Base-by-base conservation (phyloP, 495 filamentous ascomycete species). In the Lophiostoma macrostomum region DNA sequence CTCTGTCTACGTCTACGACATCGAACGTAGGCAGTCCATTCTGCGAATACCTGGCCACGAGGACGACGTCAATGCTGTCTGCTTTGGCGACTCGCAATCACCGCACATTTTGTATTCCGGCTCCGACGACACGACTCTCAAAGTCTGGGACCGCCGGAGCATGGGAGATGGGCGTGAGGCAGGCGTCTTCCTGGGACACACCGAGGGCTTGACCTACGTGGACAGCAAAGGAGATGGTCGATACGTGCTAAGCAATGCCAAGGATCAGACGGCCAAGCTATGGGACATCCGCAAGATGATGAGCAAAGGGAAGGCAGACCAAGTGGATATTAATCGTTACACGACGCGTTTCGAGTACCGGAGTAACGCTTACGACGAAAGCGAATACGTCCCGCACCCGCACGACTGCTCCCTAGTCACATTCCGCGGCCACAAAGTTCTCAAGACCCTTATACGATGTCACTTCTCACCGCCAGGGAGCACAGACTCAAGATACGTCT, bases 71-170 rank as follows among this genome's bases (percentile, higher is more conserved):
- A 98, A 98, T 67, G 93, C 93, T 18, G 93, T 98, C 1, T 96
- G 91, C 67, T 97, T 91, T 64, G 93, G 89, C 10, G 93, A 97
- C 68, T 80, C 79, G 43, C 79, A 80, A 14, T 95, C 90, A 0
- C 93, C 93, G 3, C 91, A 98, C 66, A 91, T 98, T 51, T 75
- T 98, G 8, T 98, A 95, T 68, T 96, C 93, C 6, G 93, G 93
- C 30, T 96, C 91, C 2, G 93, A 98, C 69, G 91, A 97, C 67
- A 83, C 81, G 18, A 96, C 89, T 19, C 80, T 97, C 51, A 94
- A 96, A 63, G 91, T 98, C 2, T 98, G 93, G 93, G 93, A 98
- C 67, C 81, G 93, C 37, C 81, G 93, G 16, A 89, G 83, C 51
- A 86, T 98, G 82, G 87, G 82, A 45, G 89, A 94, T 62, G 78